Base-by-base conservation (phyloP, 2,329 filamentous ascomycete genomes). In the Dissoconium aciculare region DNA sequence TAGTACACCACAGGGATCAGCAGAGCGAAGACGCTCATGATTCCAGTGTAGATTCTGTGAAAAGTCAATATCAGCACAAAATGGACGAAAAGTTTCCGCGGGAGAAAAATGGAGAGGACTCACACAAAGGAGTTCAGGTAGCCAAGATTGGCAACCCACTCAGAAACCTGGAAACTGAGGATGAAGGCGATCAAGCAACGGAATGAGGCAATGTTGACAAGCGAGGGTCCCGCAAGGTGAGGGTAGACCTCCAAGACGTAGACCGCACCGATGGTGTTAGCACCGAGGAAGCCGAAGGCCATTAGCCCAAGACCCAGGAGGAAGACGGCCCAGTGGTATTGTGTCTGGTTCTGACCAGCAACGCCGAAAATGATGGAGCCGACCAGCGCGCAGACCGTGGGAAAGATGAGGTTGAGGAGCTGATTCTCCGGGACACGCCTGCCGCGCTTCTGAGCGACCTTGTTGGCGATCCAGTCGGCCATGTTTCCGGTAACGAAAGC, bases 201-300 rank as follows among this genome's bases (percentile, higher is more conserved):
- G 36, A 49, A 51, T 11, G 39, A 44, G 8, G 48, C 44, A 25
- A 51, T 46, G 32, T 51, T 51, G 35, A 50, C 48, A 5, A 51
- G 36, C 5, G 45, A 42, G 4, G 48, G 48, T 5, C 48, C 48
- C 5, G 48, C 48, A 32, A 49, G 39, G 27, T 50, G 46, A 11
- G 48, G 47, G 31, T 51, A 51, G 36, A 39, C 43, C 32, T 51
- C 48, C 2, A 51, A 37, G 8, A 50, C 43, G 28, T 50, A 51
- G n/a, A 51, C 48, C 2, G 46, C 41, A 9, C 45, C 41, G 21
- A 51, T 42, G 5, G 48, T 50, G 21, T 49, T 51, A 4, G 45
- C 43, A 6, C 43, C 42, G 1, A 51, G 39, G 35, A 49, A 50
- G 8, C 47, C 45, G 27, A 51, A 47, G 3, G 43, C 41, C 32